Percentiles rank a stretch among this genome's conserved stretches.
These are phyloP conservation scores for Kregervanrija delftensis DNA, from an alignment of 805 yeast genomes.

Conservation along the genomic window DNA sequence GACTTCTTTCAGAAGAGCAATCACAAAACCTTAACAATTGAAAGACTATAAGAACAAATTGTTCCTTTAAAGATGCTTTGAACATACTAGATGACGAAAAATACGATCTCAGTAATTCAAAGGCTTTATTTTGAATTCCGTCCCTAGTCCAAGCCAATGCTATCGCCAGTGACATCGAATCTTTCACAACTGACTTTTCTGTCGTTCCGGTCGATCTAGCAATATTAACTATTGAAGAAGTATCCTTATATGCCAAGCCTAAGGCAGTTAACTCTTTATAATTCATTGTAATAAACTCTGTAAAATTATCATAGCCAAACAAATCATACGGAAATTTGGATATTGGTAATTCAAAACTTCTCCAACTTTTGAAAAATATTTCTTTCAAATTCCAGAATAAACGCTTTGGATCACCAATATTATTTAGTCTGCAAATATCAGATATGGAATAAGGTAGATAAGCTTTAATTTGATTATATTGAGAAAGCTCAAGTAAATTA, in stretches of 20 bases:
- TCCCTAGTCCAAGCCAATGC: conserved; percentile 29
- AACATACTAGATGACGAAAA: conserved; percentile 7
- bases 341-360: conserved; percentile 26
- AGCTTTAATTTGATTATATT: conserved; percentile 24
- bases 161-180: conserved; percentile 27
- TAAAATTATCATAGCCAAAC: conserved; percentile 29
- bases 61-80: conserved; percentile 15
- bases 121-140: conserved; percentile 22
- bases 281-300: conserved; percentile 29
- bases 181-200: conserved; percentile 11
- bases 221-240: conserved; percentile 10
- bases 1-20: conserved; percentile 14
- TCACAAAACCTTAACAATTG: conserved; percentile 36
- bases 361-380: conserved; percentile 39
- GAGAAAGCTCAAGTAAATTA: conserved; percentile 36
- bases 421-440: conserved; percentile 17
- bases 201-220: conserved; percentile 8
- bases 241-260: conserved; percentile 23
- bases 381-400: conserved; percentile 28
- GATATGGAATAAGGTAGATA: conserved; percentile 27
- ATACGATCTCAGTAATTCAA: conserved; percentile 10
- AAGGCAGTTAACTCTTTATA: conserved; percentile 35
- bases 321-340: conserved; percentile 33
- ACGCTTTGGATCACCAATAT: conserved; percentile 7
- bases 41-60: conserved; percentile 26